Percentiles rank a stretch among this genome's conserved stretches.
phyloP scores from a whole-genome alignment of 2,329 filamentous ascomycete species.

The Trichocomaceae sp. region DNA sequence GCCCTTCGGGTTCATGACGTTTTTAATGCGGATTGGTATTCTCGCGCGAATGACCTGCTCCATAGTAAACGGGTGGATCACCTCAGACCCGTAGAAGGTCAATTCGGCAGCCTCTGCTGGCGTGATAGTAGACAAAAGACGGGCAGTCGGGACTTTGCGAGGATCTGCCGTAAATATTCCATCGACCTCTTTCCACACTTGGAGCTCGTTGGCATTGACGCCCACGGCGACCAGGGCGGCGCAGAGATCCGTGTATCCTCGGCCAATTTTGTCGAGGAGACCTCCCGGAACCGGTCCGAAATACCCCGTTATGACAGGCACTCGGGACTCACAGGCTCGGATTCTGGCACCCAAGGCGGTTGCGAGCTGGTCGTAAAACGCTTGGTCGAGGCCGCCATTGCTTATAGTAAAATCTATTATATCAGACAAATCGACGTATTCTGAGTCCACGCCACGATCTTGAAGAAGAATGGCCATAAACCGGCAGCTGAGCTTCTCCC shows the following conservation, averaged over 20 bases:
- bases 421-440: constrained; percentile 85
- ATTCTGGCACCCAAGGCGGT: constrained; percentile 59
- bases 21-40: constrained; percentile 64
- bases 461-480: constrained; percentile 82
- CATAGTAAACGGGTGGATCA: constrained; percentile 98
- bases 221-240: constrained; percentile 88
- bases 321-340: constrained; percentile 56
- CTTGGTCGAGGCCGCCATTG: constrained; percentile 53
- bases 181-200: constrained; percentile 99
- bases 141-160: constrained; percentile 85
- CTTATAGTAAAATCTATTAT: constrained; percentile 59
- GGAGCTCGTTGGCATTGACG: constrained; percentile 76
- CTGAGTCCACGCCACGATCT: constrained; percentile 72
- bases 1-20: constrained; percentile 60
- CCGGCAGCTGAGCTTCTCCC: constrained; percentile 89
- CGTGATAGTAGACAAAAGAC: constrained; percentile 79
- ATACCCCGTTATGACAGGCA: constrained; percentile 83
- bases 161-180: constrained; percentile 86
- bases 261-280: constrained; percentile 82
- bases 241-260: constrained; percentile 94
- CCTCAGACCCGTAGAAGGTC: constrained; percentile 90
- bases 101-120: constrained; percentile 92
- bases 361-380: constrained; percentile 63
- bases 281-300: constrained; percentile 91
- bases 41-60: constrained; percentile 69